Conservation (phyloP, 345 rosid genomes). For the Melaleuca alternifolia region DNA sequence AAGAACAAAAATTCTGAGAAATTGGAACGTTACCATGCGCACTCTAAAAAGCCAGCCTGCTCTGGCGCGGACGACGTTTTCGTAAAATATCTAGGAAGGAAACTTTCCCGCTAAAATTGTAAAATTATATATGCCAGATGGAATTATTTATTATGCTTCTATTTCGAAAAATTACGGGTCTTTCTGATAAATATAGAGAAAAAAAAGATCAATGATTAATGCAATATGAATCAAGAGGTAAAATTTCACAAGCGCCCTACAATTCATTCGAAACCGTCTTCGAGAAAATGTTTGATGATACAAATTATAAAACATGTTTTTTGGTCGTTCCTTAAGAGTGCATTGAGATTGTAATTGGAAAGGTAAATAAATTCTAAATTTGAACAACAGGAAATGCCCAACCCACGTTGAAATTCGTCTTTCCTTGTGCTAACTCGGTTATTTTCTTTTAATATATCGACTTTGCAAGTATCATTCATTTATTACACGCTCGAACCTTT, state of each 20-base stretch:
- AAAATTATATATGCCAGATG: not conserved
- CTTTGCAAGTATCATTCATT: not conserved
- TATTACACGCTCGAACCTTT: not conserved
- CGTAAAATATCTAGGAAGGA: not conserved
- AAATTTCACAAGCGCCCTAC: not conserved
- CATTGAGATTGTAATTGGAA: not conserved
- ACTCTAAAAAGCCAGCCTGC: not conserved
- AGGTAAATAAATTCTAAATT: not conserved
- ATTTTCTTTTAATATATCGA: not conserved
- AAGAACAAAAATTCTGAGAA: too few relatives aligned
- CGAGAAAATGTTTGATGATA: not conserved
- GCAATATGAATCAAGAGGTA: not conserved
- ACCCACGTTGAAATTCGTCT: not conserved
- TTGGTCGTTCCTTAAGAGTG: not conserved
- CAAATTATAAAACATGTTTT: too few relatives aligned
- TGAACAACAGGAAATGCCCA: not conserved
- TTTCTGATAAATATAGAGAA: not conserved
- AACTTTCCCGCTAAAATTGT: not conserved
- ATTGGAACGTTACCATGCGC: too few relatives aligned
- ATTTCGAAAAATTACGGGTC: not conserved
- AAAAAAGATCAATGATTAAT: not conserved
- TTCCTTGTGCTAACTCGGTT: not conserved
- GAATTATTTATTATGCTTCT: not conserved
- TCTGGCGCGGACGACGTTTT: not conserved
- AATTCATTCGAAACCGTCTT: not conserved